These are phyloP conservation scores for Fragilariopsis cylindrus DNA, from an alignment of 108 stramenopile genomes.

Conservation along the genomic window DNA sequence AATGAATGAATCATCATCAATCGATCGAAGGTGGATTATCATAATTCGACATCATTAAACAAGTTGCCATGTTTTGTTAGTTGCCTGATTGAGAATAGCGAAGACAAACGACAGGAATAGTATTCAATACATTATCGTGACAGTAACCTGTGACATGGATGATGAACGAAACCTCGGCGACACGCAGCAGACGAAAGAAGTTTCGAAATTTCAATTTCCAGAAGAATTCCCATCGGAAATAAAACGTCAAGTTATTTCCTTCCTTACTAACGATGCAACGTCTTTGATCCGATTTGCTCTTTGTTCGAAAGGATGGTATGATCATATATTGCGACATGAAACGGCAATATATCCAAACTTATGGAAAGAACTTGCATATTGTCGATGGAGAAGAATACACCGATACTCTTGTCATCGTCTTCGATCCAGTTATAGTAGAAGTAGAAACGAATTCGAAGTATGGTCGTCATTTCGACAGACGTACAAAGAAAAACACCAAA, in stretches of 20 bases:
- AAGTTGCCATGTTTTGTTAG: too few relatives aligned
- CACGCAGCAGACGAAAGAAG: neutral
- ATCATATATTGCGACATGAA: conserved; percentile 9
- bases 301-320: conserved; percentile 18
- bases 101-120: too few relatives aligned
- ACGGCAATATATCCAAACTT: neutral
- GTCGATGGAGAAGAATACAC: conserved; percentile 11
- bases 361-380: conserved; percentile 19
- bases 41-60: too few relatives aligned
- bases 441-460: neutral
- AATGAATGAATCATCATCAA: too few relatives aligned
- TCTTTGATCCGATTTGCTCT: conserved; percentile 22
- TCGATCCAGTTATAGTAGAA: neutral
- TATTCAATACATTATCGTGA: too few relatives aligned
- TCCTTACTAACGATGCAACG: conserved; percentile 26
- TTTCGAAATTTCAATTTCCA: neutral
- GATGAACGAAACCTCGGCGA: neutral
- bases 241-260: conserved; percentile 2
- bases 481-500: conserved; percentile 4
- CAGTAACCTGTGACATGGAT: neutral
- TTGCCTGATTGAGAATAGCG: too few relatives aligned
- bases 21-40: too few relatives aligned
- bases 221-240: neutral
- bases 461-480: neutral
- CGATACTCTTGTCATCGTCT: neutral